These are phyloP conservation scores for Diplodia intermedia DNA, from an alignment of 2,329 filamentous ascomycete genomes.

Conservation along the genomic window DNA sequence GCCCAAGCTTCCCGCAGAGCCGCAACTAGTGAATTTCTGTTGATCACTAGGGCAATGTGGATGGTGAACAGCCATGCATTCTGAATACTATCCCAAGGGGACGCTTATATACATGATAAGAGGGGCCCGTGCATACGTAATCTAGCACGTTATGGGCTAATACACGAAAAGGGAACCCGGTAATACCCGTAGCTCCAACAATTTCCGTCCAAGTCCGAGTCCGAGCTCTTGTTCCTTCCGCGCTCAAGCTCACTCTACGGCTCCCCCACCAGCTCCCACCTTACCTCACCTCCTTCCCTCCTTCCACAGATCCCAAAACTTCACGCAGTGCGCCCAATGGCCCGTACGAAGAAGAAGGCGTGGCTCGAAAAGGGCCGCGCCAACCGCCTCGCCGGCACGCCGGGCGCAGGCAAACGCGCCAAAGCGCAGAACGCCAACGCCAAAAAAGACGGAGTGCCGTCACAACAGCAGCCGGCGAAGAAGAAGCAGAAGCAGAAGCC, in stretches of 20 bases:
- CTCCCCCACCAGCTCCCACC: too few species aligned
- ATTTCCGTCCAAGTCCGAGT: background rate
- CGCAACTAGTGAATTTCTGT: slow-evolving; percentile 29
- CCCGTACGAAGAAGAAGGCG: slow-evolving; percentile 20
- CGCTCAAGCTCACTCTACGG: background rate
- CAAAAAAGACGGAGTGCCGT: background rate
- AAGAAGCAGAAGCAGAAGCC: slow-evolving; percentile 13
- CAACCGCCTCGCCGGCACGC: slow-evolving; percentile 15
- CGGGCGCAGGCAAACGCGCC: slow-evolving; percentile 8
- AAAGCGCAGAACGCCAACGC: slow-evolving; percentile 1
- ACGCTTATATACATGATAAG: too few species aligned
- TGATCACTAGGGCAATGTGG: too few species aligned
- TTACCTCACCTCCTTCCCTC: background rate
- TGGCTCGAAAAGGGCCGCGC: slow-evolving; percentile 27
- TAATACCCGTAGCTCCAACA: too few species aligned
- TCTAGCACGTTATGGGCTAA: too few species aligned
- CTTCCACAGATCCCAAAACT: background rate
- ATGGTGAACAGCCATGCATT: too few species aligned
- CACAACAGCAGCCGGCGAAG: slow-evolving; percentile 10
- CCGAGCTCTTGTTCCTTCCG: slow-evolving; percentile 11
- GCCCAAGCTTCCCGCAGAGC: slow-evolving; percentile 33
- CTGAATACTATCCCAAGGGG: too few species aligned
- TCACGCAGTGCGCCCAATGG: background rate
- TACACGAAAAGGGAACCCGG: too few species aligned
- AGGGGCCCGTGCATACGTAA: too few species aligned